Conservation (phyloP, 202 grass and related monocot species). For the Setaria viridis region DNA sequence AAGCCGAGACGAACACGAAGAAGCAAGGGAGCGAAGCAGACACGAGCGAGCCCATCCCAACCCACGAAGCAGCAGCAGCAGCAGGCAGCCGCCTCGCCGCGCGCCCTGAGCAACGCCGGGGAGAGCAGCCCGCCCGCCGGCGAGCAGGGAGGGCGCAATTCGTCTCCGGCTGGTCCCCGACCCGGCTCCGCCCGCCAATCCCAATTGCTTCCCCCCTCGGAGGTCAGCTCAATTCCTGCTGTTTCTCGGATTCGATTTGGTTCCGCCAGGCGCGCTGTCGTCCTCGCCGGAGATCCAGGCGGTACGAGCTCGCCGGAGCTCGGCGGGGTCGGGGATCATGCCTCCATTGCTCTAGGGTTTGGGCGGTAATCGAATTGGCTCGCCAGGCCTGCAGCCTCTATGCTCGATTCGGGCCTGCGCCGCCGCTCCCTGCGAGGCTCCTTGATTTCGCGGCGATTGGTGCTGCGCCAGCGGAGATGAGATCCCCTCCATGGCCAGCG, state of each 20-base stretch:
- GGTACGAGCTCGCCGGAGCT: conserved; percentile 38
- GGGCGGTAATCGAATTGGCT: conserved; percentile 39
- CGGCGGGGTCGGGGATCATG: conserved; percentile 46
- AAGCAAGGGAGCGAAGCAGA: conserved; percentile 47
- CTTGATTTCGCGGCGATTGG: conserved; percentile 41
- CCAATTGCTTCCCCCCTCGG: conserved; percentile 38
- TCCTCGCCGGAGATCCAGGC: conserved; percentile 51
- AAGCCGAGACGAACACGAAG: conserved; percentile 63
- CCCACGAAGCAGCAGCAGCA: conserved; percentile 45
- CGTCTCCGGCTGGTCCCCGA: conserved; percentile 35
- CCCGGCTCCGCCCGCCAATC: conserved; percentile 9
- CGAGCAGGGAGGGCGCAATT: conserved; percentile 40
- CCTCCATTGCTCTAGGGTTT: conserved; percentile 72
- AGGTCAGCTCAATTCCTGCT: conserved; percentile 64
- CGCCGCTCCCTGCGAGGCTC: conserved; percentile 25
- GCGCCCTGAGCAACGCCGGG: conserved; percentile 39
- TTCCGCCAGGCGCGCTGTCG: conserved; percentile 13
- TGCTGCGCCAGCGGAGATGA: conserved; percentile 58
- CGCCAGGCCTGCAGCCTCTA: conserved; percentile 11
- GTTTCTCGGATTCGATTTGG: conserved; percentile 51
- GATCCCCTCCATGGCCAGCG: conserved; percentile 62
- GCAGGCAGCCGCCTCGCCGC: conserved; percentile 31
- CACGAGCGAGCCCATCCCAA: conserved; percentile 35
- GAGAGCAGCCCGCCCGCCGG: conserved; percentile 33
- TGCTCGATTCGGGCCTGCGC: conserved; percentile 53